Conservation (phyloP, 495 filamentous ascomycete species). For the Aspergillus nidulans region DNA sequence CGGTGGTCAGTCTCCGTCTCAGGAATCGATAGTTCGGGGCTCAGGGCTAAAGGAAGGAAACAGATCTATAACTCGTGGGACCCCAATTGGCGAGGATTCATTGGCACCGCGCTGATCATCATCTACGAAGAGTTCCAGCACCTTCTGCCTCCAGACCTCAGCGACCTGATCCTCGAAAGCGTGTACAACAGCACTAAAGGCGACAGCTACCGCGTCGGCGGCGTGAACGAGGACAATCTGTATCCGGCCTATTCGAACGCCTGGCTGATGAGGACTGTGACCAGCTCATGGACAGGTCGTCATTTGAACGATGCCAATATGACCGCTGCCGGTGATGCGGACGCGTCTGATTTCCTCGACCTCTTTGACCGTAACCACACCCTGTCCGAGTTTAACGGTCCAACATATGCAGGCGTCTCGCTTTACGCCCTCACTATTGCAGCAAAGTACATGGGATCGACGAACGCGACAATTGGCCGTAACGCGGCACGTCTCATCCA, state of each 20-base stretch:
- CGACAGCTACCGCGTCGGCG: slow-evolving; percentile 39
- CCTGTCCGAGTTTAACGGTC: slow-evolving; percentile 40
- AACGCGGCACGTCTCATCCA: background rate
- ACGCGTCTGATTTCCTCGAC: slow-evolving; percentile 31
- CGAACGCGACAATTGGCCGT: slow-evolving; percentile 11
- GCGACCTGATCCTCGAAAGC: slow-evolving; percentile 26
- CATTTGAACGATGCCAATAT: slow-evolving; percentile 34
- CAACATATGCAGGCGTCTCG: slow-evolving; percentile 41
- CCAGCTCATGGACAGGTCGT: slow-evolving; percentile 31
- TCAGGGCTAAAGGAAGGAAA: background rate
- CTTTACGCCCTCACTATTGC: slow-evolving; percentile 39
- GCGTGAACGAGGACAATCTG: slow-evolving; percentile 40
- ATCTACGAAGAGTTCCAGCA: slow-evolving; percentile 35
- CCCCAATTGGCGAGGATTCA: slow-evolving; percentile 41
- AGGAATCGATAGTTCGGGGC: background rate
- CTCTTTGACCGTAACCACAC: slow-evolving; percentile 34
- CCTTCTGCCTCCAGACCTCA: slow-evolving; percentile 25
- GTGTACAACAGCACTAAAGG: slow-evolving; percentile 34
- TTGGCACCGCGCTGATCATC: slow-evolving; percentile 37
- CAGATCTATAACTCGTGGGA: slow-evolving; percentile 37
- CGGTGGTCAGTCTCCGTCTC: slow-evolving; percentile 6
- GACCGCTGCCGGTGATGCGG: slow-evolving; percentile 30
- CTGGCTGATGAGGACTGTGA: slow-evolving; percentile 40
- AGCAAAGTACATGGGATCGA: slow-evolving; percentile 27
- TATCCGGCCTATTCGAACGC: slow-evolving; percentile 42